phyloP scores from a whole-genome alignment of 2,329 filamentous ascomycete genomes.

The Geosmithia flava region DNA sequence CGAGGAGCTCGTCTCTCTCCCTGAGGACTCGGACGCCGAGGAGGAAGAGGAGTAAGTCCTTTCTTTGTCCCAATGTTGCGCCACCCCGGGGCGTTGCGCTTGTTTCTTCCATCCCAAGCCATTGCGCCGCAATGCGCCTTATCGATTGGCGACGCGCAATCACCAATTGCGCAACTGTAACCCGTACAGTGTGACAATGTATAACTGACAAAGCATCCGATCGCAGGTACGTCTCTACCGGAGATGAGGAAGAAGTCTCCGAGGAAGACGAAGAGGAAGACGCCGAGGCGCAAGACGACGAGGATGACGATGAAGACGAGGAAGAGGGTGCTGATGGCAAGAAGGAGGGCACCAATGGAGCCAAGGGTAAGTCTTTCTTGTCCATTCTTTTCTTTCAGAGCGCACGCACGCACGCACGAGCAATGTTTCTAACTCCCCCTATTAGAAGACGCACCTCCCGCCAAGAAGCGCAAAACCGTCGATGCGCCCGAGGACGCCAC shows the following conservation, averaged over 20 bases:
- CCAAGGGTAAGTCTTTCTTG: slow-evolving; percentile 16
- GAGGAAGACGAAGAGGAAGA: slow-evolving; percentile 27
- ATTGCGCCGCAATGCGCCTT: background rate
- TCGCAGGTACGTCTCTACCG: slow-evolving; percentile 20
- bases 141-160: background rate
- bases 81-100: background rate
- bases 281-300: slow-evolving; percentile 25
- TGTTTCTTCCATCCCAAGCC: too few relatives aligned
- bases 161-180: background rate
- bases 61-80: background rate
- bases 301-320: slow-evolving; percentile 18
- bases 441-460: slow-evolving; percentile 27
- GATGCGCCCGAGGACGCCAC: slow-evolving; percentile 13
- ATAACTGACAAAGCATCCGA: background rate
- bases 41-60: slow-evolving; percentile 41
- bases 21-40: slow-evolving; percentile 36
- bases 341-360: slow-evolving; percentile 13
- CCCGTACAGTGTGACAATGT: too few relatives aligned
- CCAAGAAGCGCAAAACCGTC: slow-evolving; percentile 39
- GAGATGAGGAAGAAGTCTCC: slow-evolving; percentile 26
- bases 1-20: slow-evolving; percentile 42
- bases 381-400: background rate
- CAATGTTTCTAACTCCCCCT: background rate
- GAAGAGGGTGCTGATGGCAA: slow-evolving; percentile 12
- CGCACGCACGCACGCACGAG: background rate